Conservation (phyloP, 768 basidiomycete species). For the Suillus weaverae region DNA sequence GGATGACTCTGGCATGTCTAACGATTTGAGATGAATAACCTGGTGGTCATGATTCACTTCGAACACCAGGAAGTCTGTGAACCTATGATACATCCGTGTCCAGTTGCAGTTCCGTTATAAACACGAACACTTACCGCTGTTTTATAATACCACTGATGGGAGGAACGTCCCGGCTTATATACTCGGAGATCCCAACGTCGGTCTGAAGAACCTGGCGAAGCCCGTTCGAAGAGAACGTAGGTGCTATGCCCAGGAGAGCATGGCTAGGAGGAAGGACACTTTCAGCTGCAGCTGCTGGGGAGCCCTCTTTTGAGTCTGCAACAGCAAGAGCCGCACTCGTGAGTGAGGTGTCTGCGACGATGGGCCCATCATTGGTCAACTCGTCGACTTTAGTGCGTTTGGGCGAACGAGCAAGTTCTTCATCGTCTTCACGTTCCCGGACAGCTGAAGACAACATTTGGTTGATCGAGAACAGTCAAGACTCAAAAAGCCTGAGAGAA, state of each 20-base stretch:
- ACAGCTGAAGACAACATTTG: slow-evolving; percentile 35
- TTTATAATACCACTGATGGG: slow-evolving; percentile 93
- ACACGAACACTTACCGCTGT: slow-evolving; percentile 65
- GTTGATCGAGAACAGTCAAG: slow-evolving; percentile 2
- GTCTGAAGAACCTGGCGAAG: slow-evolving; percentile 65
- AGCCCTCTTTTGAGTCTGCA: slow-evolving; percentile 9
- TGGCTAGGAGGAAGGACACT: slow-evolving; percentile 74
- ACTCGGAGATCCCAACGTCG: slow-evolving; percentile 91
- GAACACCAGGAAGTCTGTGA: slow-evolving; percentile 94
- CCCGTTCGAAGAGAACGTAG: slow-evolving; percentile 48
- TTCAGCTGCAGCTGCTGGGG: slow-evolving; percentile 18
- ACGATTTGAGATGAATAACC: slow-evolving; percentile 77
- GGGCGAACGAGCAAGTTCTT: slow-evolving; percentile 34
- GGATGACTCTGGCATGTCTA: slow-evolving; percentile 66
- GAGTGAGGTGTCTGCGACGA: slow-evolving; percentile 13
- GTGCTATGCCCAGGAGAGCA: slow-evolving; percentile 58
- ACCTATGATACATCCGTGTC: slow-evolving; percentile 48
- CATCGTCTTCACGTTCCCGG: slow-evolving; percentile 55
- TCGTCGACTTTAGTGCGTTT: slow-evolving; percentile 40
- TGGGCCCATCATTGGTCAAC: slow-evolving; percentile 11
- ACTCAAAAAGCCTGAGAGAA: slow-evolving; percentile 1
- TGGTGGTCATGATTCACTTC: slow-evolving; percentile 85
- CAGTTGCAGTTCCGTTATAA: neutral
- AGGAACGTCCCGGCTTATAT: slow-evolving; percentile 67
- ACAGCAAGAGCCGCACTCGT: neutral